Conservation (phyloP, 2,329 filamentous ascomycete genomes). For the Trichoderma lentiforme region DNA sequence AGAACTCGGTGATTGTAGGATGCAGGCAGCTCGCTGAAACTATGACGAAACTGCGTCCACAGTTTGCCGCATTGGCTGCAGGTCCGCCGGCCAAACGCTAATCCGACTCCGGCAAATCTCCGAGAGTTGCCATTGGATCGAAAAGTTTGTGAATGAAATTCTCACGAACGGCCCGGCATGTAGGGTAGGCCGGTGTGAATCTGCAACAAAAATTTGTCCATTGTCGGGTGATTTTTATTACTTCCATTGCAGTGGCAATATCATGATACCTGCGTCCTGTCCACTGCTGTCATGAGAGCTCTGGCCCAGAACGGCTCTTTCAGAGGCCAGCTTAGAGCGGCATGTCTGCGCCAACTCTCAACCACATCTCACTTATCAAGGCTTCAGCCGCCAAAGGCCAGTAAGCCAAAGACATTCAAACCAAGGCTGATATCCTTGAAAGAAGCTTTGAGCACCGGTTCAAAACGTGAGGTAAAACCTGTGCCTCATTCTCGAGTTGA, state of each 20-base stretch:
- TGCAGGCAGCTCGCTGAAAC: constrained; percentile 1
- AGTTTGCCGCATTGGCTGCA: constrained; percentile 8
- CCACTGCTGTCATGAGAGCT: constrained; percentile 30
- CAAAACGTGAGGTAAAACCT: constrained; percentile 4
- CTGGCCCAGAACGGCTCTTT: constrained; percentile 27
- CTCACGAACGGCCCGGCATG: neutral
- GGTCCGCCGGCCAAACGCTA: constrained; percentile 9
- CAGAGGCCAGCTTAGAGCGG: constrained; percentile 23
- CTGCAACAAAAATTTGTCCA: neutral
- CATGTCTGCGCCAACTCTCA: constrained; percentile 26
- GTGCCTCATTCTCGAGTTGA: constrained; percentile 22
- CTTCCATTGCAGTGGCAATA: neutral
- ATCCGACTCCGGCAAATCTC: constrained; percentile 9
- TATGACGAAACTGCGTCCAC: constrained; percentile 19
- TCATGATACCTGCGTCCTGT: constrained; percentile 8
- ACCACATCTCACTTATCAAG: constrained; percentile 22
- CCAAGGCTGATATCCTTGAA: neutral
- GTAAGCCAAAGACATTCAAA: neutral
- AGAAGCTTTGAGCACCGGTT: neutral
- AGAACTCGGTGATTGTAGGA: neutral
- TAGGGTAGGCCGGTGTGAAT: neutral
- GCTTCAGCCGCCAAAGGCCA: neutral
- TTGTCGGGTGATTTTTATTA: neutral
- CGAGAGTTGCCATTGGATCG: neutral
- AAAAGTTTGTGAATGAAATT: neutral